Base-by-base conservation (phyloP, 2,329 filamentous ascomycete genomes). In the Diaporthe citriasiana region DNA sequence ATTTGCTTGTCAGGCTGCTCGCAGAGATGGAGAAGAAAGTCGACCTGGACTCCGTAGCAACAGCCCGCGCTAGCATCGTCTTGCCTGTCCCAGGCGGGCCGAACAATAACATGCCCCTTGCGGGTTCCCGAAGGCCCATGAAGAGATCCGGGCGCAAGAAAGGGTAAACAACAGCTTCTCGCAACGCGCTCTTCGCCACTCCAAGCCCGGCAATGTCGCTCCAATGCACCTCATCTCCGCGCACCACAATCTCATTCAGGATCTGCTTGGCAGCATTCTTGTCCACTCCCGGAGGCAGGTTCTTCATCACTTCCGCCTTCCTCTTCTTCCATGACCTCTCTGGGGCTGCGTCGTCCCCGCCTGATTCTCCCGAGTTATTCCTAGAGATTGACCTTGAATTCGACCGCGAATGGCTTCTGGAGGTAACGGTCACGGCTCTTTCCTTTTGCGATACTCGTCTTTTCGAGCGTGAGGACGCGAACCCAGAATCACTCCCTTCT, bases 21-120 rank as follows among this genome's bases (percentile, higher is more conserved):
- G 97, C 95, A 7, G 95, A 98, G 72, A 99, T 98, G 19, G 95
- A 97, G 84, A 99, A 98, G 84, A 98, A 99, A 0, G 97, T 97
- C 15, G 95, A 97, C 79, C 92, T 93, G 1, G 94, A 97, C 82
- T 99, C 97, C 0, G 97, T 98, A 1, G 97, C 97, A 0, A 98
- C 96, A 12, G 95, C 95, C 76, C 97, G 91, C 13, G 97, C 97
- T 50, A 99, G 87, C 97, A 99, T 99, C 0, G 97, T 99, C 83
- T 99, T 99, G 70, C 97, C 97, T 0, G 97, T 99, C n/a, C 97
- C 97, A 0, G 97, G 97, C 1, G 97, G 97, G 0, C 97, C 97
- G 80, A 99, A 99, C 1, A 99, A 88, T 1, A 99, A 88, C 94
- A 99, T 98, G 8, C 97, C 97, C 73, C 95, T 89, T 19, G 97